These are phyloP conservation scores for Przewalskia tangutica DNA, from an alignment of 257 asterid genomes.

Conservation along the genomic window DNA sequence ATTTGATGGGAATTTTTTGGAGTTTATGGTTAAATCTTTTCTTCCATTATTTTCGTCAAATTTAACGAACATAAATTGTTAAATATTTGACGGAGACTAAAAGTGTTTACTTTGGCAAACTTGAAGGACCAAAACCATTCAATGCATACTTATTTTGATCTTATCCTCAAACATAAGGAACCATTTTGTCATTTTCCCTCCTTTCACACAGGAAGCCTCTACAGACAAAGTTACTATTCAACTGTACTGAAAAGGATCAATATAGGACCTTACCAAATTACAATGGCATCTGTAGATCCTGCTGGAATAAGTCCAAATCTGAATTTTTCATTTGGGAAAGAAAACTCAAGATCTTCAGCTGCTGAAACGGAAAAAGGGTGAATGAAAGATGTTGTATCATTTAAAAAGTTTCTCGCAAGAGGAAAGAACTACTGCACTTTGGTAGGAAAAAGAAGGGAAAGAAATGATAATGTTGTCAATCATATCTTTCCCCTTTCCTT, in stretches of 20 bases:
- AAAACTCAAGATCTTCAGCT: slow-evolving; percentile 49
- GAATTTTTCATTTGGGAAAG: slow-evolving; percentile 60
- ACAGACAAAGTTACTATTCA: not conserved
- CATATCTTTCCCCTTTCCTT: not conserved
- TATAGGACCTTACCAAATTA: slow-evolving; percentile 51
- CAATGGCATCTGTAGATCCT: slow-evolving; percentile 99
- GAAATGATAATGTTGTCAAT: not conserved
- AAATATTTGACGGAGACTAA: too few species aligned
- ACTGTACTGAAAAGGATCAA: not conserved
- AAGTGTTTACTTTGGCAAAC: too few species aligned
- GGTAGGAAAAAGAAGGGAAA: not conserved
- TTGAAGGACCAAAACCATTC: too few species aligned
- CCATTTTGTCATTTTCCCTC: not conserved
- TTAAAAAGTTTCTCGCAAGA: not conserved
- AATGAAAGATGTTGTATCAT: slow-evolving; percentile 8
- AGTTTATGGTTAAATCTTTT: too few species aligned
- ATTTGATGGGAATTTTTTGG: too few species aligned
- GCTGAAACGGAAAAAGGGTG: slow-evolving; percentile 20
- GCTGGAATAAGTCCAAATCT: slow-evolving; percentile 97
- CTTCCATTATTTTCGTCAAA: too few species aligned
- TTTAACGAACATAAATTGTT: too few species aligned
- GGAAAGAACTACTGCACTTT: not conserved
- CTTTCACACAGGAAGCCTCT: not conserved
- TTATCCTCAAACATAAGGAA: too few species aligned
- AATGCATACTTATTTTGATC: too few species aligned